Conservation (phyloP, 1,284 basidiomycete species). For the Boletus mariae region DNA sequence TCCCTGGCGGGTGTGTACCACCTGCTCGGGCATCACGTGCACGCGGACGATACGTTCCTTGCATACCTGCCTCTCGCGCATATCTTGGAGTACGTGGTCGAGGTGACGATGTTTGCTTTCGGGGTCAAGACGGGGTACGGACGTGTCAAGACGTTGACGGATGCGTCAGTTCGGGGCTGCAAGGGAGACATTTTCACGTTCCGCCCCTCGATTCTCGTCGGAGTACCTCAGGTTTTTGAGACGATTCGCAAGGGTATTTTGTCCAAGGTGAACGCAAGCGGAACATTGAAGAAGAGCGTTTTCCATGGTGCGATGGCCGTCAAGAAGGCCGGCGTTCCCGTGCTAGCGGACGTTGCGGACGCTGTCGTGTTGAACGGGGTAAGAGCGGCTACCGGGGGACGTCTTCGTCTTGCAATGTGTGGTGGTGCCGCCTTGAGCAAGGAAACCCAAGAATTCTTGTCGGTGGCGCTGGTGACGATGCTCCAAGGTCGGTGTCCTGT, state of each 20-base stretch:
- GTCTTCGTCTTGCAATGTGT: conserved; percentile 73
- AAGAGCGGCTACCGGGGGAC: conserved; percentile 82
- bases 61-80: conserved; percentile 94
- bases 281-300: conserved; percentile 65
- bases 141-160: conserved; percentile 94
- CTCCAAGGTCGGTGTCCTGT: conserved; percentile 72
- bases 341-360: conserved; percentile 70
- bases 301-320: conserved; percentile 69
- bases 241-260: conserved; percentile 92
- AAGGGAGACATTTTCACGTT: conserved; percentile 85
- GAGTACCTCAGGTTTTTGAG: conserved; percentile 92
- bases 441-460: conserved; percentile 91
- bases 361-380: conserved; percentile 73
- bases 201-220: conserved; percentile 82
- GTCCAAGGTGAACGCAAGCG: conserved; percentile 67
- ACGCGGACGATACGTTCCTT: conserved; percentile 68
- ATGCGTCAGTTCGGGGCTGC: conserved; percentile 86
- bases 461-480: conserved; percentile 73
- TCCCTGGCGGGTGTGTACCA: conserved; percentile 76
- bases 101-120: conserved; percentile 58
- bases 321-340: conserved; percentile 69
- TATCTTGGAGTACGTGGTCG: conserved; percentile 85
- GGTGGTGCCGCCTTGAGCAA: conserved; percentile 84
- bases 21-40: conserved; percentile 77
- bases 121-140: conserved; percentile 86